Evolutionary conservation across 768 basidiomycete species (phyloP).

Genomic region (Russula abietina): DNA sequence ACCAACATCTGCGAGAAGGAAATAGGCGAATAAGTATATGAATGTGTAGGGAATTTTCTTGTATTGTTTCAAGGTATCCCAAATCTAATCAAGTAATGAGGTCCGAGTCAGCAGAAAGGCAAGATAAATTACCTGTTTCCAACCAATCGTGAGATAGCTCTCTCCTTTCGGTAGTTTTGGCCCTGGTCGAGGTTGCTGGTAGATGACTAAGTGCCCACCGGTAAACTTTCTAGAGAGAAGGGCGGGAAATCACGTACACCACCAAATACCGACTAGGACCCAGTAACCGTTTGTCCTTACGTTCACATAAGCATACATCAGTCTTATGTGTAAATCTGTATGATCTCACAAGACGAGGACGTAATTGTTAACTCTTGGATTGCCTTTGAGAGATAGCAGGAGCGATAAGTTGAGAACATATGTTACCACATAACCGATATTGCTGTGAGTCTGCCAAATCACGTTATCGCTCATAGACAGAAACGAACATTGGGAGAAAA

Average conservation of each 20-base stretch:
- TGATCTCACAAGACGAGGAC: constrained; percentile 56
- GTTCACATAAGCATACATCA: neutral
- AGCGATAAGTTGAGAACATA: constrained; percentile 63
- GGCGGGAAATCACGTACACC: constrained; percentile 51
- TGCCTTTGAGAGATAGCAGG: constrained; percentile 51
- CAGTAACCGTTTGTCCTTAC: constrained; percentile 63
- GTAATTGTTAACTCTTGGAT: constrained; percentile 70
- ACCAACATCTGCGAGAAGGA: constrained; percentile 71
- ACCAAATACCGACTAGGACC: constrained; percentile 80
- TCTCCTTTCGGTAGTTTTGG: constrained; percentile 73
- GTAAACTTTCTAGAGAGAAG: neutral
- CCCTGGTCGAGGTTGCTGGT: constrained; percentile 79
- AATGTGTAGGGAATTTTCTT: constrained; percentile 78
- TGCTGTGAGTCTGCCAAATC: constrained; percentile 56
- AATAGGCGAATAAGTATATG: constrained; percentile 68
- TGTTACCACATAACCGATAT: constrained; percentile 65
- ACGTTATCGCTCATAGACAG: neutral
- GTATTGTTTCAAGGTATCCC: constrained; percentile 68
- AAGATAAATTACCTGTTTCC: constrained; percentile 58
- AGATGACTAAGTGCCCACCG: constrained; percentile 50
- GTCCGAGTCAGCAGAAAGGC: neutral
- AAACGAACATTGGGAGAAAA: constrained; percentile 15
- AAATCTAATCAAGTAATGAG: constrained; percentile 46
- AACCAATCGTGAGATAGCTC: constrained; percentile 73
- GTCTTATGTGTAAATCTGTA: too few relatives aligned